A percentile compares a stretch with the other conserved stretches of the same genome.
Conservation (phyloP, 2,329 filamentous ascomycete genomes). For the Immersiporthe knoxdaviesiana region DNA sequence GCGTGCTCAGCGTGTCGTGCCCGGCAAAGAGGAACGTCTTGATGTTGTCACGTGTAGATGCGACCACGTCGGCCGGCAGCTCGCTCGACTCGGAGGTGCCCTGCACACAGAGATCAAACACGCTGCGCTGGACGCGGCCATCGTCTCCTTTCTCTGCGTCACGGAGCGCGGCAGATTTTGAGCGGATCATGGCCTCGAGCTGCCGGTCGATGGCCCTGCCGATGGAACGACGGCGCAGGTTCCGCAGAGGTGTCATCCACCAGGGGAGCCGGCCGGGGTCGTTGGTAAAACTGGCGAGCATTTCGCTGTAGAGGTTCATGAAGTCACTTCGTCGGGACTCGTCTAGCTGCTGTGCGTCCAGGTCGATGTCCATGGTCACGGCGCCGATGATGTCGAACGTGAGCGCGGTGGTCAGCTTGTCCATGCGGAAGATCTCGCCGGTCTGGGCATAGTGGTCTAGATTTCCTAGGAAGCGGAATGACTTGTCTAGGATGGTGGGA, state of each 20-base stretch:
- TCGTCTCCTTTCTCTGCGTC: conserved; percentile 5
- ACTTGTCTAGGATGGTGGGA: conserved; percentile 43
- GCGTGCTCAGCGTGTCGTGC: conserved; percentile 45
- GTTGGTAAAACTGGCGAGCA: conserved; percentile 30
- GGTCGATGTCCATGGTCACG: conserved; percentile 7
- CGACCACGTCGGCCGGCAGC: conserved; percentile 35
- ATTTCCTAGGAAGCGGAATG: conserved; percentile 36
- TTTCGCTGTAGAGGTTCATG: conserved; percentile 25
- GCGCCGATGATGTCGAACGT: conserved; percentile 44
- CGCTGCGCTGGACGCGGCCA: conserved; percentile 34
- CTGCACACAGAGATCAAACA: conserved; percentile 40
- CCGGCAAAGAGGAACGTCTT: conserved; percentile 46
- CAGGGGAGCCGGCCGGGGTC: conserved; percentile 30
- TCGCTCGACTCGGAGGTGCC: conserved; percentile 30
- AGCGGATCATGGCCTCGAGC: conserved; percentile 32
- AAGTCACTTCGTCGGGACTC: background rate
- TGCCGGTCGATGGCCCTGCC: conserved; percentile 21
- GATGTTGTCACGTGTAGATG: conserved; percentile 41
- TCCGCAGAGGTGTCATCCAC: conserved; percentile 31
- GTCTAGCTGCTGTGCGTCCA: conserved; percentile 3
- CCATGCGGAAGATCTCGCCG: conserved; percentile 37
- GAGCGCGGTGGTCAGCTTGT: conserved; percentile 37
- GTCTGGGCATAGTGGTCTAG: conserved; percentile 38
- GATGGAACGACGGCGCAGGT: conserved; percentile 23
- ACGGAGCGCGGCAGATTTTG: conserved; percentile 39